Base-by-base conservation (phyloP, 495 filamentous ascomycete genomes). In the Terfezia claveryi region DNA sequence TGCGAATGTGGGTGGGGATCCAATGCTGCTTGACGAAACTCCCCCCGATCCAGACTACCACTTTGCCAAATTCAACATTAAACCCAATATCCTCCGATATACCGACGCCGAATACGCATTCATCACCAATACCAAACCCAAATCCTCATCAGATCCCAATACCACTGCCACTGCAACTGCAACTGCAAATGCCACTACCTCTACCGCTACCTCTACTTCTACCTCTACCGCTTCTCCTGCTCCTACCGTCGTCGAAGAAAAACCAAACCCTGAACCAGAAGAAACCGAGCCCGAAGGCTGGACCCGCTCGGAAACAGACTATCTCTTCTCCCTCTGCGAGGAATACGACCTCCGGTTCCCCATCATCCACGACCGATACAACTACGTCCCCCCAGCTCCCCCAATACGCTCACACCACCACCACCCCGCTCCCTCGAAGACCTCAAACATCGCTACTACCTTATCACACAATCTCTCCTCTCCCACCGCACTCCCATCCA, bases 271-370 rank as follows among this genome's bases (percentile, higher is more conserved):
- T 32, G 27, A 32, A 32, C 4, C 27, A 0, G 27, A 32, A 32
- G 27, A 32, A 32, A 32, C 4, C 27, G 27, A 32, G 27, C 27
- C 27, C 27, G 41, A 46, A 14, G 41, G 17, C 41, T 98, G 91
- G 91, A 78, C 83, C 17, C 83, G 81, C 57, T 82, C 87, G 53
- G 91, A 98, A 67, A 96, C 91, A 6, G 87, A 94, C 62, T 94
- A 94, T 62, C 69, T 98, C 56, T 71, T 95, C 64, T 69, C 77
- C 27, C 61, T 89, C 27, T 82, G 74, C 10, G 71, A 74, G 50
- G 80, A 89, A 11, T 93, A 78, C 61, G 85, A 91, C 59, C 71
- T 93, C 49, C 79, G 88, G 55, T 98, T 91, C 82, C 70, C 87
- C 14, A 68, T 98, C n/a, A 86, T 98, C 50, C 83, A 78, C 67